A percentile compares a stretch with the other conserved stretches of the same genome.
Conservation (phyloP, 2,329 filamentous ascomycete genomes). For the Fusarium globosum region DNA sequence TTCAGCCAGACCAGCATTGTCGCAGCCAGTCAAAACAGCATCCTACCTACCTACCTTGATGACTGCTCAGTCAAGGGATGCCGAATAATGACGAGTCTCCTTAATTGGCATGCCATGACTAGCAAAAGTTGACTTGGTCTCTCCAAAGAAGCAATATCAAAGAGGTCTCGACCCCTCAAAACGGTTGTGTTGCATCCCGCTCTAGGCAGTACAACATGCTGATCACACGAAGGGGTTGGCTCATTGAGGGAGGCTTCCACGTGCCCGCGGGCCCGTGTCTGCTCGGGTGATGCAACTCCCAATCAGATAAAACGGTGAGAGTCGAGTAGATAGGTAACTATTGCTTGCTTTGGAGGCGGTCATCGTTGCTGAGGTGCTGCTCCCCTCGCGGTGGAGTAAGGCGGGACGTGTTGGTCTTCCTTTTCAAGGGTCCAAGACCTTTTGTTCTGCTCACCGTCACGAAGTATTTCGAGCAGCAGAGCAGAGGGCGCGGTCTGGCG, state of each 20-base stretch:
- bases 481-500: constrained; percentile 32
- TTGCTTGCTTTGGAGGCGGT: constrained; percentile 17
- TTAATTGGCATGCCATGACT: constrained; percentile 16
- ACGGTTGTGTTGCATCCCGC: constrained; percentile 23
- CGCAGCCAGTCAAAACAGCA: background rate
- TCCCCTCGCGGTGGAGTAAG: constrained; percentile 3
- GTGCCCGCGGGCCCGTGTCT: constrained; percentile 32
- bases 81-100: background rate
- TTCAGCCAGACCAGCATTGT: constrained; percentile 7
- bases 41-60: background rate
- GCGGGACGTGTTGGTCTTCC: background rate
- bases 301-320: constrained; percentile 22
- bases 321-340: background rate
- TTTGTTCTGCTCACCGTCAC: constrained; percentile 15
- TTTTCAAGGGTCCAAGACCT: constrained; percentile 15
- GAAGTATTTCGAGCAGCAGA: background rate
- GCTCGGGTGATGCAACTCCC: constrained; percentile 35
- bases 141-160: constrained; percentile 7
- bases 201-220: constrained; percentile 24
- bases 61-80: constrained; percentile 4
- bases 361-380: background rate
- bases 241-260: constrained; percentile 30
- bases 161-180: constrained; percentile 20
- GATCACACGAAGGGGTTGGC: constrained; percentile 35
- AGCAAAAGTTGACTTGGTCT: constrained; percentile 4